Evolutionary conservation across 768 basidiomycete species (phyloP), one percentile per base, ranked within the genome.

Genomic region (Boletus coccyginus): DNA sequence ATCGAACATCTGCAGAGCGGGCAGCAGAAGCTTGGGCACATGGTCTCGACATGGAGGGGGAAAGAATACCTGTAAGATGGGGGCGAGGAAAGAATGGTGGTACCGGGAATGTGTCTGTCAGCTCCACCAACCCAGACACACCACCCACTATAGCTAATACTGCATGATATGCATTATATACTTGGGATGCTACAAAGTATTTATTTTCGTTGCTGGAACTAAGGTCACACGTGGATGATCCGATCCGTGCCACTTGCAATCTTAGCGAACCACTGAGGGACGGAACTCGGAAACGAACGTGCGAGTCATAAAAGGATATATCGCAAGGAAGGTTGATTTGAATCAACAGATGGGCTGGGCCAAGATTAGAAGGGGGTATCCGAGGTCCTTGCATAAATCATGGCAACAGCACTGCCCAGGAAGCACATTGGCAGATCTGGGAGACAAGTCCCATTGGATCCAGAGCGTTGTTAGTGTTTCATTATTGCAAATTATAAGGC

Each of bases 11-110:
- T n/a, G 95, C 97, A 16, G 97, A 99, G 73, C 76, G 78, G 16
- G 94, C 92, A 0, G 95, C 95, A 0, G 84, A 90, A 59, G 87
- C 89, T 11, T 93, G 95, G 85, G 84, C 92, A n/a, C 86, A 87
- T 59, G 94, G 95, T 2, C 76, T 98, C 11, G 95, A 96, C 62
- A 77, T 98, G 27, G 88, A 92, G 31, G 88, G 85, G 1, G 85
- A 88, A 67, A 78, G 76, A 35, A 81, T 89, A 11, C 76, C 80
- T 44, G 81, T 96, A 29, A 91, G 88, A 61, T 99, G 96, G 96
- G 96, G 96, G 5, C 80, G 94, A 56, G 87, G 92, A 65, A 82
- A 73, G 76, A 74, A 73, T 69, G 57, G 69, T 24, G 66, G 68
- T 8, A 61, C 65, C 10, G 57, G 67, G 3, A 82, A 81, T 50